These are phyloP conservation scores for Leccinum rimulosum DNA, from an alignment of 768 basidiomycete species.

Conservation along the genomic window DNA sequence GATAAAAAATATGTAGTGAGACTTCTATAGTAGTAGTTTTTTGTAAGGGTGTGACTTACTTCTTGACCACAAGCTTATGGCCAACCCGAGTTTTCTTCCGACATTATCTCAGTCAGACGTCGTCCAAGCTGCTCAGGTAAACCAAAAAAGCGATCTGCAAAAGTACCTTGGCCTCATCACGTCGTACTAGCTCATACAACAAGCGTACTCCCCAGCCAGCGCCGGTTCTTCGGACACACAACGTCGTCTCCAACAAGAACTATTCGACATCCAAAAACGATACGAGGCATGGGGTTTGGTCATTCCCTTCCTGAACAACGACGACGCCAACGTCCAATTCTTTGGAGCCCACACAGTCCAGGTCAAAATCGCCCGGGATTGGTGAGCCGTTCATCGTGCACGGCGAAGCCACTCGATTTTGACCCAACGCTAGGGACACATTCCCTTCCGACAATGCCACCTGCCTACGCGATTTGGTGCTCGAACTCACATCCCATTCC, in stretches of 20 bases:
- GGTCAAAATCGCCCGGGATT: conserved; percentile 91
- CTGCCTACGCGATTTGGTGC: conserved; percentile 60
- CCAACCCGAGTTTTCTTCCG: conserved; percentile 45
- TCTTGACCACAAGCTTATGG: conserved; percentile 5
- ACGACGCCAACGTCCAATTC: conserved; percentile 85
- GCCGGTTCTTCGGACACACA: conserved; percentile 56
- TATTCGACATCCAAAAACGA: conserved; percentile 73
- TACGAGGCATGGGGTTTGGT: conserved; percentile 86
- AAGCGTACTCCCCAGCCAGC: conserved; percentile 57
- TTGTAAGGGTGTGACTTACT: no score
- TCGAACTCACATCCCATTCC: conserved; percentile 68
- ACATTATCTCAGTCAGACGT: conserved; percentile 50
- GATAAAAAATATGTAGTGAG: no score
- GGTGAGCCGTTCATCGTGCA: conserved; percentile 46
- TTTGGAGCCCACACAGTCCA: conserved; percentile 93
- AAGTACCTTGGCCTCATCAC: conserved; percentile 8
- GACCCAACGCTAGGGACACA: conserved; percentile 52
- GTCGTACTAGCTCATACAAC: conserved; percentile 59
- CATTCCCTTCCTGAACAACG: conserved; percentile 67
- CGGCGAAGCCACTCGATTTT: background rate
- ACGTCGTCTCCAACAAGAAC: conserved; percentile 63
- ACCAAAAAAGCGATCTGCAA: conserved; percentile 23
- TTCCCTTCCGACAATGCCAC: conserved; percentile 63
- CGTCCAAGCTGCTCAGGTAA: conserved; percentile 58
- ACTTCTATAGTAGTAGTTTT: no score